phyloP scores from a whole-genome alignment of 176 grass and related monocot species.

The Otatea glauca region DNA sequence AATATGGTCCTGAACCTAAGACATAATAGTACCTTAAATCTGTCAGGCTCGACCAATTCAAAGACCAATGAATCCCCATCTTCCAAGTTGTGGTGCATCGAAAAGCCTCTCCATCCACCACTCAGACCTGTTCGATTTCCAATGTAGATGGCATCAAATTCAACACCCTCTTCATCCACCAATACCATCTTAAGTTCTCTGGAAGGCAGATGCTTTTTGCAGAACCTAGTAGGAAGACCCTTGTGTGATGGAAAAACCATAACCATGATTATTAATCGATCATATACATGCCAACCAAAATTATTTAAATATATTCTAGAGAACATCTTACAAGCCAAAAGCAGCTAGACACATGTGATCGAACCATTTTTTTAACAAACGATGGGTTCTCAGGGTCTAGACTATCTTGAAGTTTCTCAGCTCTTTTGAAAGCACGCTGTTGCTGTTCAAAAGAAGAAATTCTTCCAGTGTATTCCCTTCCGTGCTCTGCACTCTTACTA shows the following conservation, averaged over 20 bases:
- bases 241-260: conserved; percentile 22
- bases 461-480: conserved; percentile 87
- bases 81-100: conserved; percentile 83
- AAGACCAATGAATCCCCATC: conserved; percentile 90
- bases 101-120: conserved; percentile 95
- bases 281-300: not conserved
- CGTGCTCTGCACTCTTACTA: conserved; percentile 55
- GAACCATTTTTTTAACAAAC: conserved; percentile 93
- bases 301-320: conserved; percentile 20
- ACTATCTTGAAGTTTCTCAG: conserved; percentile 67
- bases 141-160: conserved; percentile 85
- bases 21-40: conserved; percentile 75
- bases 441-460: conserved; percentile 75
- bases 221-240: conserved; percentile 84
- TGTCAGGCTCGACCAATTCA: conserved; percentile 69
- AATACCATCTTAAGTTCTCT: conserved; percentile 81
- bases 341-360: conserved; percentile 91
- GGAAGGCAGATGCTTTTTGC: conserved; percentile 75
- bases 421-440: conserved; percentile 67
- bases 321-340: conserved; percentile 90
- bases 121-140: conserved; percentile 82
- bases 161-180: conserved; percentile 82
- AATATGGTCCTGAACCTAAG: conserved; percentile 2
- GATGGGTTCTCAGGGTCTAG: conserved; percentile 68
- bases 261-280: conserved; percentile 4